Percentiles rank a stretch among this genome's conserved stretches.
Evolutionary conservation across 2,329 filamentous ascomycete genomes (phyloP).

Genomic region (Microdochium trichocladiopsis): DNA sequence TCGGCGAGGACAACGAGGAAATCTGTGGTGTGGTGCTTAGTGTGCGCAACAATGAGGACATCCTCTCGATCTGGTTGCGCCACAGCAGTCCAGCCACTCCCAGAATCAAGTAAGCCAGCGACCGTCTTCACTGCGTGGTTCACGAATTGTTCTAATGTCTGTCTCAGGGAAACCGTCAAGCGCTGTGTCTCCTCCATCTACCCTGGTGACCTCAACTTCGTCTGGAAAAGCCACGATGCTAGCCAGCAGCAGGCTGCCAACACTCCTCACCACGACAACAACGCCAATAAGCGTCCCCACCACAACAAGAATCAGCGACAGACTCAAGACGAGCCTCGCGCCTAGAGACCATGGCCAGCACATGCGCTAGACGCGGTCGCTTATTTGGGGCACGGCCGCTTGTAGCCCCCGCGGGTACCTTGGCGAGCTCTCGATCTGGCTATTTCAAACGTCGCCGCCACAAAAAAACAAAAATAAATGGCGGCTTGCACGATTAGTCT

Average conservation of each 20-base stretch:
- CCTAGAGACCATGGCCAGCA: constrained; percentile 8
- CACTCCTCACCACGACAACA: constrained; percentile 27
- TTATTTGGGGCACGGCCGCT: too few relatives aligned
- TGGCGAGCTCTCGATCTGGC: too few relatives aligned
- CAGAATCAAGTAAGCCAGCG: constrained; percentile 91
- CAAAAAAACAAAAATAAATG: too few relatives aligned
- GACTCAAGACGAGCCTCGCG: constrained; percentile 21
- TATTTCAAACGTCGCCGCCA: too few relatives aligned
- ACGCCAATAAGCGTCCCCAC: constrained; percentile 22
- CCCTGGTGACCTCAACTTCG: constrained; percentile 80
- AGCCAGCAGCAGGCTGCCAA: constrained; percentile 74
- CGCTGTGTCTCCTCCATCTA: constrained; percentile 64
- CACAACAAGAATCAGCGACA: constrained; percentile 17
- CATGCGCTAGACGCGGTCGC: too few relatives aligned
- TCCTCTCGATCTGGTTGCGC: constrained; percentile 95
- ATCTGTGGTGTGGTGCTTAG: constrained; percentile 93
- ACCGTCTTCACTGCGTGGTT: too few relatives aligned
- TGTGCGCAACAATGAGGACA: constrained; percentile 91
- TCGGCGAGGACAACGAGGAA: constrained; percentile 85
- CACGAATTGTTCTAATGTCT: constrained; percentile 11
- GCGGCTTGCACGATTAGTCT: too few relatives aligned
- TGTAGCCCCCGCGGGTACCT: too few relatives aligned
- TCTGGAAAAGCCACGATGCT: constrained; percentile 94
- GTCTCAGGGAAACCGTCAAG: constrained; percentile 83
- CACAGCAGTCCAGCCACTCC: constrained; percentile 89